Percentiles rank a stretch among this genome's conserved stretches.
These are phyloP conservation scores for Ogataea wickerhamii DNA, from an alignment of 805 yeast species.

Conservation along the genomic window DNA sequence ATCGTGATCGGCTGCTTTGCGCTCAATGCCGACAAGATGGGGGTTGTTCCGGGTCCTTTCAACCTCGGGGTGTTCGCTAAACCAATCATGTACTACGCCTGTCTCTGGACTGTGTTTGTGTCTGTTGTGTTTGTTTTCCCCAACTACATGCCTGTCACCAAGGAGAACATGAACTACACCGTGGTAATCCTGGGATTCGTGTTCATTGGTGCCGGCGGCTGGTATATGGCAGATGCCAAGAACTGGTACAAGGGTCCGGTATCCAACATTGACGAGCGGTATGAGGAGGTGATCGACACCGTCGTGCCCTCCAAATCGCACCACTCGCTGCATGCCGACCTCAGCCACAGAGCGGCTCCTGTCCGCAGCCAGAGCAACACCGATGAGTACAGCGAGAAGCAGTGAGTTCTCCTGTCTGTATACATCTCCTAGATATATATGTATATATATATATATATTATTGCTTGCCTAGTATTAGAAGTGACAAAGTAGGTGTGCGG, in stretches of 20 bases:
- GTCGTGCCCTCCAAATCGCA: conserved; percentile 8
- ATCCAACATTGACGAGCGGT: conserved; percentile 40
- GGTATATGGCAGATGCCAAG: conserved; percentile 47
- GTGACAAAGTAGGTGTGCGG: too few relatives aligned
- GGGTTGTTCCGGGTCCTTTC: conserved; percentile 48
- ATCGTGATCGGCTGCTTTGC: conserved; percentile 42
- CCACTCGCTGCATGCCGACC: background rate
- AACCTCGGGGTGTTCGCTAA: conserved; percentile 41
- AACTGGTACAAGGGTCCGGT: conserved; percentile 57
- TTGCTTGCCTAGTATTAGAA: too few relatives aligned
- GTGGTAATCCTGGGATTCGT: conserved; percentile 45
- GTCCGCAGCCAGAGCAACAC: background rate
- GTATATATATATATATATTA: too few relatives aligned
- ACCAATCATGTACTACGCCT: conserved; percentile 39
- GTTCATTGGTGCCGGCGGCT: conserved; percentile 36
- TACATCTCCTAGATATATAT: too few relatives aligned
- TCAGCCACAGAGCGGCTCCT: background rate
- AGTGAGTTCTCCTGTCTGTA: background rate
- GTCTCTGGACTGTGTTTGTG: conserved; percentile 43
- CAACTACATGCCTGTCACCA: conserved; percentile 40
- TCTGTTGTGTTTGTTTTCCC: conserved; percentile 53
- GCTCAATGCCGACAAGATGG: conserved; percentile 41
- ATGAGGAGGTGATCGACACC: conserved; percentile 20
- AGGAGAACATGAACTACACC: conserved; percentile 52
- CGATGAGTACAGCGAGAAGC: conserved; percentile 2